Evolutionary conservation across 2,329 filamentous ascomycete genomes (phyloP).

Genomic region (Hysterium pulicare): DNA sequence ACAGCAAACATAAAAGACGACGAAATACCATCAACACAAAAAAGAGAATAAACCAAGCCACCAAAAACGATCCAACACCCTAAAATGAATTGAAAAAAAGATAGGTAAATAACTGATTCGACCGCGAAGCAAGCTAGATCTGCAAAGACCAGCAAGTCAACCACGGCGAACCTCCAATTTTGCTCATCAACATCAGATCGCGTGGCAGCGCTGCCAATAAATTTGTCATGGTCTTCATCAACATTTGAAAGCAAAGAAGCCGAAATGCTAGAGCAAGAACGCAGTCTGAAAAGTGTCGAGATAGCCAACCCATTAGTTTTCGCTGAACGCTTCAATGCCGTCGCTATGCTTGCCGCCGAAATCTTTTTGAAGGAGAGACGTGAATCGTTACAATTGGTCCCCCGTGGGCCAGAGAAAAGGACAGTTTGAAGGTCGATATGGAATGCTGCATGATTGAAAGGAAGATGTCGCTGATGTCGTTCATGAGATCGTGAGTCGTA

Average conservation of each 20-base stretch:
- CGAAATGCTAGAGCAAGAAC: not conserved
- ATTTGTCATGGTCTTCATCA: too few species aligned
- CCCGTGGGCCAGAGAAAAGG: not conserved
- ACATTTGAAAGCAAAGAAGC: not conserved
- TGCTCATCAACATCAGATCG: too few species aligned
- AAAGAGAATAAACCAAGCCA: too few species aligned
- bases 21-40: too few species aligned
- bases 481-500: constrained; percentile 13
- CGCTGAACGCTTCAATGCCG: constrained; percentile 4
- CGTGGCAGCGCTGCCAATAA: too few species aligned
- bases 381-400: not conserved
- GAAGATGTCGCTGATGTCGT: constrained; percentile 7
- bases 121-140: too few species aligned
- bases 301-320: not conserved
- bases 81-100: too few species aligned
- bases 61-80: too few species aligned
- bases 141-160: too few species aligned
- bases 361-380: constrained; percentile 1
- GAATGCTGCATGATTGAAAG: constrained; percentile 11
- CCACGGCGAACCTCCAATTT: too few species aligned
- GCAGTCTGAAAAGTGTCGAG: not conserved
- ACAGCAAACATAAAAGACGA: too few species aligned
- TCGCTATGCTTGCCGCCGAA: constrained; percentile 3
- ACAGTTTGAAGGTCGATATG: constrained; percentile 2
- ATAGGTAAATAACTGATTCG: too few species aligned